A percentile compares a stretch with the other conserved stretches of the same genome.
Conservation (phyloP, 345 rosid genomes). For the Toxicodendron radicans region DNA sequence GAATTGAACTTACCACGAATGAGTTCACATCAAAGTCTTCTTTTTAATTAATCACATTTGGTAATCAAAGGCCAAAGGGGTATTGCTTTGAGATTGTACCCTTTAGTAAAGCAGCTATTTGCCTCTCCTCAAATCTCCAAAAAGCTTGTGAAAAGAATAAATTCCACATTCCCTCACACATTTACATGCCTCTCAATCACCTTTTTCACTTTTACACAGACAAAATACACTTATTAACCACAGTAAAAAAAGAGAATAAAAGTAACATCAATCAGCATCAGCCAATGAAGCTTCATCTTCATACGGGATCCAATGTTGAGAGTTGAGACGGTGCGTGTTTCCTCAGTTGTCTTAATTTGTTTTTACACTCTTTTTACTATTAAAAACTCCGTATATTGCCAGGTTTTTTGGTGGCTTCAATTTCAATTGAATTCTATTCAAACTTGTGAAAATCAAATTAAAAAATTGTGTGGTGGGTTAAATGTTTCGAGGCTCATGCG, state of each 20-base stretch:
- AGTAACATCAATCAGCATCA: too few species aligned
- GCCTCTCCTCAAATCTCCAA: not conserved
- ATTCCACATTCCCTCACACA: too few species aligned
- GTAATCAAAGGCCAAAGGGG: too few species aligned
- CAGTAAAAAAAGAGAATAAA: not conserved
- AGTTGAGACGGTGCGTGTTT: constrained; percentile 11
- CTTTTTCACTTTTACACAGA: not conserved
- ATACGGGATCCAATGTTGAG: constrained; percentile 29
- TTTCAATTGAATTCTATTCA: not conserved
- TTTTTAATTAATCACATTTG: too few species aligned
- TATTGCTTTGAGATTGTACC: too few species aligned
- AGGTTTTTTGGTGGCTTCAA: not conserved
- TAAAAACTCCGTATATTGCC: constrained; percentile 8
- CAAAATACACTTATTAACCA: not conserved
- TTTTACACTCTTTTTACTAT: not conserved
- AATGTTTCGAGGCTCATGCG: constrained; percentile 25
- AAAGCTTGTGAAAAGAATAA: not conserved
- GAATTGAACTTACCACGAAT: too few species aligned
- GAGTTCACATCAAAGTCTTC: too few species aligned
- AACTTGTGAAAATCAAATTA: too few species aligned
- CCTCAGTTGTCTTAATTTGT: not conserved
- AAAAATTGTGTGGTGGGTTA: not conserved
- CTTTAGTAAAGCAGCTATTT: too few species aligned
- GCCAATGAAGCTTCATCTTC: not conserved
- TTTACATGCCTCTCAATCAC: too few species aligned